Evolutionary conservation across 768 basidiomycete species (phyloP).

Genomic region (Lactarius indigo): DNA sequence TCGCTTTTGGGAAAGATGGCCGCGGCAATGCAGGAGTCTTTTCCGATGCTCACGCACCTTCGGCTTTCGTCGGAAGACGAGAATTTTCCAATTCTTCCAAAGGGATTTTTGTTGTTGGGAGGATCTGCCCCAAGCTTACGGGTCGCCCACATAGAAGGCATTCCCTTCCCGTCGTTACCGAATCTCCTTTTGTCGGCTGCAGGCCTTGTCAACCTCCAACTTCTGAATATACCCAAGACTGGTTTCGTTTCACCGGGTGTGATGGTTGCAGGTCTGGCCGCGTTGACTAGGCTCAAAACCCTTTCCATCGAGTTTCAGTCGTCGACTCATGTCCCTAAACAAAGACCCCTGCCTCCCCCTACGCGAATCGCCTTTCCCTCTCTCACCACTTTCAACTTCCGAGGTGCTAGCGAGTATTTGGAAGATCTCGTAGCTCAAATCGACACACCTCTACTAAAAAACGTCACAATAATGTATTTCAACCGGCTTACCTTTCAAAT

Average conservation of each 20-base stretch:
- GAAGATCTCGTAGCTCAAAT: neutral
- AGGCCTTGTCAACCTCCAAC: neutral
- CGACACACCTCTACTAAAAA: neutral
- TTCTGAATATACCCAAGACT: neutral
- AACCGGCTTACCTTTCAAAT: neutral
- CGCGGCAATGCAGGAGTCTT: neutral
- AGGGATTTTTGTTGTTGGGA: neutral
- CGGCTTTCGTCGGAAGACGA: neutral
- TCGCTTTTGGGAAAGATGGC: neutral
- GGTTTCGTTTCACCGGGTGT: neutral
- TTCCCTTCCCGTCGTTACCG: neutral
- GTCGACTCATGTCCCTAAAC: neutral
- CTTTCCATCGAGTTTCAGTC: neutral
- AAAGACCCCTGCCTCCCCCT: too few relatives aligned
- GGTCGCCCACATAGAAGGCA: neutral
- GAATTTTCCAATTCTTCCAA: neutral
- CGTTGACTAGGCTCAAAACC: neutral
- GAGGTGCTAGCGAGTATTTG: constrained; percentile 3
- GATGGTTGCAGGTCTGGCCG: neutral
- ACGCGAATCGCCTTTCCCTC: neutral
- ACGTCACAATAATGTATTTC: neutral
- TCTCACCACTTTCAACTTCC: neutral
- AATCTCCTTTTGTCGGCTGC: neutral
- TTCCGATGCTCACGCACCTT: neutral
- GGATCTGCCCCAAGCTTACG: neutral